phyloP scores from a whole-genome alignment of 495 filamentous ascomycete genomes.

The Cladorrhinum samala region DNA sequence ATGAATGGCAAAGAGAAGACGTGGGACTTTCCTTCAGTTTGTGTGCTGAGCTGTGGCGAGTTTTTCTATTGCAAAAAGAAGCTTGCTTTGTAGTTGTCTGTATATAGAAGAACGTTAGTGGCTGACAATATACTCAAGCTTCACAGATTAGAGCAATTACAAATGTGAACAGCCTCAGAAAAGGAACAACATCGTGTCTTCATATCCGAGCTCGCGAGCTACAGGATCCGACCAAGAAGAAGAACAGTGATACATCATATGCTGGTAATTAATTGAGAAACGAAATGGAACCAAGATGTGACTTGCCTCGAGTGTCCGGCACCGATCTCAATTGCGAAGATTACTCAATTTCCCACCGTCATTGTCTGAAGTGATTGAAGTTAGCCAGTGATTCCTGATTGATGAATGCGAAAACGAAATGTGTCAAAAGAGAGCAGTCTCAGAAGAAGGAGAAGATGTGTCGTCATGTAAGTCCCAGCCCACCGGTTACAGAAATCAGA shows the following conservation, averaged over 20 bases:
- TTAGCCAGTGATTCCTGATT: not conserved
- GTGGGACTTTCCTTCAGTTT: not conserved
- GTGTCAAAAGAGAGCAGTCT: not conserved
- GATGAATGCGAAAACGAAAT: not conserved
- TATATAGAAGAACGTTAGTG: too few relatives aligned
- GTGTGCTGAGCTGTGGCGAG: not conserved
- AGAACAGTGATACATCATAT: not conserved
- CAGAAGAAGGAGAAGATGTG: not conserved
- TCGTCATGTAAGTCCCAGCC: not conserved
- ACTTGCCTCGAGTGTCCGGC: not conserved
- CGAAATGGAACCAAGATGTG: not conserved
- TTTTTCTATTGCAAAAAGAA: too few relatives aligned
- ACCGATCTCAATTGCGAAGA: too few relatives aligned
- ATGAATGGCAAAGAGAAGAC: not conserved
- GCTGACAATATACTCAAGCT: too few relatives aligned
- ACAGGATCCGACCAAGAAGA: not conserved
- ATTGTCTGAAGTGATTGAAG: too few relatives aligned
- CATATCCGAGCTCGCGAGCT: not conserved
- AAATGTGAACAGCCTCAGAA: not conserved
- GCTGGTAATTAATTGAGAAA: too few relatives aligned
- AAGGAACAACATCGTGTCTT: not conserved
- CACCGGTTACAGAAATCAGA: too few relatives aligned
- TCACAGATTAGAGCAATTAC: too few relatives aligned
- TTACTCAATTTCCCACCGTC: too few relatives aligned
- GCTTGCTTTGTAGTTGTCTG: too few relatives aligned